Conservation (phyloP, 169 alveolate species). For the Cyclospora cayetanensis region DNA sequence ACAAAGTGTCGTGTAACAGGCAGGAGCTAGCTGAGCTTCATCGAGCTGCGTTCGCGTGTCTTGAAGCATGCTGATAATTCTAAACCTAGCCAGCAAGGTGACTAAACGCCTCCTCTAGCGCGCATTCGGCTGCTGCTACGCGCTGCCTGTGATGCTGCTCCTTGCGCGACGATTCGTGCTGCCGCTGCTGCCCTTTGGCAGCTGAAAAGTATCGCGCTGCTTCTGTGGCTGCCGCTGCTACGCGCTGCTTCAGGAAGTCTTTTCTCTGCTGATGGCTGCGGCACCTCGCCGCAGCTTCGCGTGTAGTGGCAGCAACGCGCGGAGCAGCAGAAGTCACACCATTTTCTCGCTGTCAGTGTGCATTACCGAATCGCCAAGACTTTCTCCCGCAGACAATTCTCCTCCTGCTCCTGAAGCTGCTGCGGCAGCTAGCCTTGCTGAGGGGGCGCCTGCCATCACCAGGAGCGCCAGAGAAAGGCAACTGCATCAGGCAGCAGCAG, state of each 20-base stretch:
- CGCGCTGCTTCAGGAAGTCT: background rate
- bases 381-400: background rate
- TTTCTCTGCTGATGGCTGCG: slow-evolving; percentile 31
- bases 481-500: background rate
- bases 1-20: too few species aligned
- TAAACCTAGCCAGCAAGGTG: too few species aligned
- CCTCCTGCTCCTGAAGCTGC: background rate
- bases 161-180: too few species aligned
- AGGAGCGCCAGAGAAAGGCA: background rate
- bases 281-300: slow-evolving; percentile 64
- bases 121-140: too few species aligned
- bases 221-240: background rate
- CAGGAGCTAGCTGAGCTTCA: too few species aligned
- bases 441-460: too few species aligned
- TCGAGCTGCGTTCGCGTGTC: too few species aligned
- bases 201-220: slow-evolving; percentile 12
- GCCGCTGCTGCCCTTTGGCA: background rate
- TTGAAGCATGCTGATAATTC: too few species aligned
- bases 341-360: slow-evolving; percentile 51
- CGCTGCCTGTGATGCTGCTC: too few species aligned
- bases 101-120: too few species aligned
- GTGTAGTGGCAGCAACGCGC: slow-evolving; percentile 36
- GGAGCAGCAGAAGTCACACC: slow-evolving; percentile 63
- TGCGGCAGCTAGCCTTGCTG: background rate
- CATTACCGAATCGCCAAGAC: background rate